Conservation (phyloP, 139 green algal species). For the Edaphochlamys debaryana region DNA sequence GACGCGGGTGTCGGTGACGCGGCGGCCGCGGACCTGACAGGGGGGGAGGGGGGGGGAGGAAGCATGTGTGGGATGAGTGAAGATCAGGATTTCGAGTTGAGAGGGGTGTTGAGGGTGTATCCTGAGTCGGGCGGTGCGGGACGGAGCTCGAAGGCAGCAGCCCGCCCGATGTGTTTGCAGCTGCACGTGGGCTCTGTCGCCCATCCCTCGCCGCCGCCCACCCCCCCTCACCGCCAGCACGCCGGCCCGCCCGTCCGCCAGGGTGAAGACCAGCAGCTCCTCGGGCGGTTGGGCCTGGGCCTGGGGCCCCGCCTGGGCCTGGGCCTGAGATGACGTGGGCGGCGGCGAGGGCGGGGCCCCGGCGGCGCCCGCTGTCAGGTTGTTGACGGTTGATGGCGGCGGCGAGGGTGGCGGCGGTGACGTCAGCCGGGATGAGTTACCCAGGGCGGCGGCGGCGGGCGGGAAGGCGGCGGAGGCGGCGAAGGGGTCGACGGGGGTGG, state of each 20-base stretch:
- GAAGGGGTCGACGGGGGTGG: too few relatives aligned
- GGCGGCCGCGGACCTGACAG: slow-evolving; percentile 36
- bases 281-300: slow-evolving; percentile 49
- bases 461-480: too few relatives aligned
- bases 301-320: neutral
- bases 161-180: too few relatives aligned
- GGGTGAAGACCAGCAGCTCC: slow-evolving; percentile 74
- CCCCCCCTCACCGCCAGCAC: slow-evolving; percentile 47
- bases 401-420: too few relatives aligned
- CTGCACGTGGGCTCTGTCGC: too few relatives aligned
- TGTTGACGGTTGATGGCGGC: too few relatives aligned
- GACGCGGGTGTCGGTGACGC: slow-evolving; percentile 69
- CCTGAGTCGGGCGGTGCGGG: too few relatives aligned
- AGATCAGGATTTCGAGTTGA: neutral
- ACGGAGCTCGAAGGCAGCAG: too few relatives aligned
- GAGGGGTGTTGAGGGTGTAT: neutral
- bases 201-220: neutral
- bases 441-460: too few relatives aligned
- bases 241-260: slow-evolving; percentile 65
- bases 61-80: neutral
- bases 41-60: neutral
- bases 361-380: neutral
- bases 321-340: neutral
- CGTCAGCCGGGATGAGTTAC: too few relatives aligned
- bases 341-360: neutral